Conservation (phyloP, 1,284 basidiomycete genomes). For the Fomitopsis palustris region DNA sequence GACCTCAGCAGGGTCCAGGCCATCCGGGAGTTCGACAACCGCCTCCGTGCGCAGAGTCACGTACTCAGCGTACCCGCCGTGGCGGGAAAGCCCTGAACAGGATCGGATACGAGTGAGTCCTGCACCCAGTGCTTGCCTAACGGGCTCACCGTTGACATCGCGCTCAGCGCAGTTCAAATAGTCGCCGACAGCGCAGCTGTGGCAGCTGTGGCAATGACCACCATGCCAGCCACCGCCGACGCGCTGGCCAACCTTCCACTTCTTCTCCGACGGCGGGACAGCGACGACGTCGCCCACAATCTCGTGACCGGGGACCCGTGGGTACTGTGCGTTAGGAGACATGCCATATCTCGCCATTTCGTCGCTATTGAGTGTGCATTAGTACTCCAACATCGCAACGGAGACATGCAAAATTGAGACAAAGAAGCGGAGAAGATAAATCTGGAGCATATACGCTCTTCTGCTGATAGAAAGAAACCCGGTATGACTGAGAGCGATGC, state of each 20-base stretch:
- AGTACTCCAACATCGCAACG: no score
- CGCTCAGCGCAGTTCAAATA: slow-evolving; percentile 22
- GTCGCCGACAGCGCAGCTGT: slow-evolving; percentile 18
- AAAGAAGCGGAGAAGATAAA: no score
- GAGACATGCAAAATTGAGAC: no score
- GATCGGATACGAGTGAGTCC: background rate
- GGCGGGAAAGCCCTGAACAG: slow-evolving; percentile 11
- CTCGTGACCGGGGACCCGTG: slow-evolving; percentile 27
- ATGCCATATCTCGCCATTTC: slow-evolving; percentile 14
- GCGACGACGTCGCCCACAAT: slow-evolving; percentile 28
- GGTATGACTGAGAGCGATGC: no score
- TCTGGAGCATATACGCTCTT: no score
- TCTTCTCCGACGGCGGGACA: slow-evolving; percentile 14
- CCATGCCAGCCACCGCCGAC: slow-evolving; percentile 28
- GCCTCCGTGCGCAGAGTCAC: slow-evolving; percentile 22
- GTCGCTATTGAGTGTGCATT: slow-evolving; percentile 22
- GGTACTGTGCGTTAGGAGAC: slow-evolving; percentile 13
- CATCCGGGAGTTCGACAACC: slow-evolving; percentile 74
- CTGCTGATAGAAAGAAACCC: no score
- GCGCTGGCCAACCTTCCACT: slow-evolving; percentile 27
- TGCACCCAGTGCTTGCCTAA: no score
- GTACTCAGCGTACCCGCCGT: slow-evolving; percentile 21
- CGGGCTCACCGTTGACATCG: slow-evolving; percentile 29
- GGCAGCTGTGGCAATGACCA: slow-evolving; percentile 22
- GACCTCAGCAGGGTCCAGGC: slow-evolving; percentile 25